A percentile compares a stretch with the other conserved stretches of the same genome.
Evolutionary conservation across 768 basidiomycete genomes (phyloP).

Genomic region (Lactarius akahatsu): DNA sequence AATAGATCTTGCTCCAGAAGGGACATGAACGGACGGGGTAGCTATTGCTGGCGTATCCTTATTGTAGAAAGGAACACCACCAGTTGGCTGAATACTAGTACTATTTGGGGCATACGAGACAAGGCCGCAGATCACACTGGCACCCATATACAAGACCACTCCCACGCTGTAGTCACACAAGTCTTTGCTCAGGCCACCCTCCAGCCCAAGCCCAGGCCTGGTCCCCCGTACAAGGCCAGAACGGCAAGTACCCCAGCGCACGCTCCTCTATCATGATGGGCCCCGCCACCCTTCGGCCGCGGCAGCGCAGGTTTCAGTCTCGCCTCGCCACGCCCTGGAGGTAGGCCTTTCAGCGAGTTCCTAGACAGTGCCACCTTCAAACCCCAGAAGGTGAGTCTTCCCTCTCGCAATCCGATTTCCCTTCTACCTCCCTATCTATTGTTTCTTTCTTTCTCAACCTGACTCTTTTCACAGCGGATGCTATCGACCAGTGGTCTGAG

Average conservation of each 20-base stretch:
- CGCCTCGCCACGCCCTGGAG: constrained; percentile 73
- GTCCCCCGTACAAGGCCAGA: constrained; percentile 63
- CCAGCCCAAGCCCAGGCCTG: constrained; percentile 72
- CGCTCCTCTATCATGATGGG: constrained; percentile 85
- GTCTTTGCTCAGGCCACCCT: constrained; percentile 63
- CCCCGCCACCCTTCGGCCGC: constrained; percentile 50
- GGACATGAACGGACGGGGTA: background rate
- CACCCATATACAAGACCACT: no score
- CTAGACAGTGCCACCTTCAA: constrained; percentile 76
- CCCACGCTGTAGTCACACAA: no score
- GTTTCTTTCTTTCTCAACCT: background rate
- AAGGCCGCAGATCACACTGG: no score
- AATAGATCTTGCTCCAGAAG: background rate
- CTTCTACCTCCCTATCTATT: background rate
- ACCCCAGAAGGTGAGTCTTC: constrained; percentile 69
- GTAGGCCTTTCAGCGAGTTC: constrained; percentile 71
- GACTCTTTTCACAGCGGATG: constrained; percentile 62
- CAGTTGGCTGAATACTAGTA: no score
- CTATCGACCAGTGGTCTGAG: constrained; percentile 98
- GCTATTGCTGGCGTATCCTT: background rate
- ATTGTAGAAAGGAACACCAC: background rate
- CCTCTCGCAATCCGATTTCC: no score
- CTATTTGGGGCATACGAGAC: no score
- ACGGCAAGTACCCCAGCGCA: constrained; percentile 52
- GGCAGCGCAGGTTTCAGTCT: constrained; percentile 56